Base-by-base conservation (phyloP, 768 basidiomycete species). In the Galerina sulciceps region DNA sequence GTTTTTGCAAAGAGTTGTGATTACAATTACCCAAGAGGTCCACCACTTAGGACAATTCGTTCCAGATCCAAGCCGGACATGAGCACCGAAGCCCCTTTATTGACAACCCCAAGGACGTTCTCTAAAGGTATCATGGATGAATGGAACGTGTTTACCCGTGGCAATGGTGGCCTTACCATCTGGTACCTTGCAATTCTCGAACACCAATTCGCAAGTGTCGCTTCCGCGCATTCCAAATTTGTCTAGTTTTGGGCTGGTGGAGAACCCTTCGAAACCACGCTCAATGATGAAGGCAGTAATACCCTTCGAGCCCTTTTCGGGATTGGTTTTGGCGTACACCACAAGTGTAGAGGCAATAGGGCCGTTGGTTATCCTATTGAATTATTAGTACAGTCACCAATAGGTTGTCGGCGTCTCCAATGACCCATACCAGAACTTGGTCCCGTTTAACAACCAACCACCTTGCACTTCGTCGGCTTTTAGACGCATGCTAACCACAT, bases 151-250 rank as follows among this genome's bases (percentile, higher is more conserved):
- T 11, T 20, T 11, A n/a, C 11, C 17, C 2, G 38, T 17, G 26
- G 26, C 2, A 31, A 37, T 38, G 42, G 3, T 8, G 17, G 44
- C 59, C 78, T 48, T 54, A 94, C 94, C 91, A 69, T 91, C 87
- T 1, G 96, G 94, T 3, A 98, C 90, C 65, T 89, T 84, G 64
- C 94, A 96, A 64, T 93, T 83, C 63, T 96, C 93, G 58, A 98
- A 97, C 17, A 96, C 87, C 20, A 97, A 76, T 69, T 98, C 96
- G 62, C 93, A 94, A 2, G 96, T 98, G 65, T 97, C 94, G 59
- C 91, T 93, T 38, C 96, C 96, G 65, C 96, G 79, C 96, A 98
- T 98, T 1, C 96, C 96, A 68, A 97, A 88, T 72, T 98, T 98
- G 73, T 98, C 96, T 18, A 98, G 79, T 66, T 96, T 94, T 58